Evolutionary conservation across 2,329 filamentous ascomycete species (phyloP).

Genomic region (Curvularia sp.): DNA sequence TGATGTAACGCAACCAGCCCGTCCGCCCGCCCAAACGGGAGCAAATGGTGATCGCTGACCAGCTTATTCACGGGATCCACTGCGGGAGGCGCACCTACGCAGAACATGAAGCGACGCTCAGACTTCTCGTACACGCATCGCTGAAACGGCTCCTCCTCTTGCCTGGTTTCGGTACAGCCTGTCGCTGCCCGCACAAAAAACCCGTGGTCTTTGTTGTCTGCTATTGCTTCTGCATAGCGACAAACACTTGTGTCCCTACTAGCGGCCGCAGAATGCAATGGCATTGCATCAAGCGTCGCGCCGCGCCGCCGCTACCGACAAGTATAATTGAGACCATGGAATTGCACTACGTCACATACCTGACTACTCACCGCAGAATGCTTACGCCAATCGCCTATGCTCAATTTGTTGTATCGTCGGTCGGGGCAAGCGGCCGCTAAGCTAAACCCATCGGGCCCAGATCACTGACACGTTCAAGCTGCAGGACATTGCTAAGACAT

Average conservation of each 20-base stretch:
- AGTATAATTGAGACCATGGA: background rate
- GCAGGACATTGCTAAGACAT: background rate
- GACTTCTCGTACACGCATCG: background rate
- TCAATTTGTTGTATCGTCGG: conserved; percentile 6
- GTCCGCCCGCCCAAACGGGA: conserved; percentile 1
- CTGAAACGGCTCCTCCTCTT: conserved; percentile 20
- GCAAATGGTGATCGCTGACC: conserved; percentile 16
- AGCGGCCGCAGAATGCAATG: background rate
- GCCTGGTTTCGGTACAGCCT: conserved; percentile 13
- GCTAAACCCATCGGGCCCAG: conserved; percentile 1
- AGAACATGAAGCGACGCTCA: conserved; percentile 6
- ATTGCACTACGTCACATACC: conserved; percentile 2
- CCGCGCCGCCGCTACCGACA: background rate
- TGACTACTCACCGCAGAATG: conserved; percentile 6
- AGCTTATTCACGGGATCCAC: conserved; percentile 21
- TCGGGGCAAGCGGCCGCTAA: background rate
- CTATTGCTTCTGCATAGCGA: conserved; percentile 6
- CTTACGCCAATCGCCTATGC: conserved; percentile 11
- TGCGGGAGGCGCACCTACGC: conserved; percentile 4
- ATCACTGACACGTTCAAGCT: background rate
- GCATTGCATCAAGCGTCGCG: background rate
- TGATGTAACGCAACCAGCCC: conserved; percentile 17
- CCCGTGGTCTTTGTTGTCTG: conserved; percentile 9
- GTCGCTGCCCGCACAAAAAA: conserved; percentile 15
- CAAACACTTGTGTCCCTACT: conserved; percentile 10